A percentile compares a stretch with the other conserved stretches of the same genome.
phyloP scores from a whole-genome alignment of 2,329 filamentous ascomycete species.

The Aspergillus ochraceoroseus region DNA sequence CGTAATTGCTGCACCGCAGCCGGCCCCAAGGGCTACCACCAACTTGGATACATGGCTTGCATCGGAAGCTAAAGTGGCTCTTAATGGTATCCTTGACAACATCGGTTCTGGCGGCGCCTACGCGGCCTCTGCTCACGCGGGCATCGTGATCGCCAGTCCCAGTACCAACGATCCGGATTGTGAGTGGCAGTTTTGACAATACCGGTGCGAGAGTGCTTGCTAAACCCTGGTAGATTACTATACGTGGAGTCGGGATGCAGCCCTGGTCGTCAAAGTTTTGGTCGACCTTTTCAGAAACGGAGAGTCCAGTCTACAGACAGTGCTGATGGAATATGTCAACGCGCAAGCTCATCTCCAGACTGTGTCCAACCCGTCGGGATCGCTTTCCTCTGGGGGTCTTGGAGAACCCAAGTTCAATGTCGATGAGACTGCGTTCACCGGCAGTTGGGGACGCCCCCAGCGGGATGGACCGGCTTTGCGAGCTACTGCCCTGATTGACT shows the following conservation, averaged over 20 bases:
- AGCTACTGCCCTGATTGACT: slow-evolving; percentile 66
- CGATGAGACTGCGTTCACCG: slow-evolving; percentile 55
- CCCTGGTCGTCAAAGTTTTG: slow-evolving; percentile 63
- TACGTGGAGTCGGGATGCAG: slow-evolving; percentile 73
- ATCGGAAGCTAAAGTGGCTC: slow-evolving; percentile 46
- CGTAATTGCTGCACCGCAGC: background rate
- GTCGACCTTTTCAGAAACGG: slow-evolving; percentile 63
- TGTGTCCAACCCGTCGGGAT: slow-evolving; percentile 65
- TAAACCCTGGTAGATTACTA: slow-evolving; percentile 57
- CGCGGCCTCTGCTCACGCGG: slow-evolving; percentile 46
- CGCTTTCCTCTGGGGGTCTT: slow-evolving; percentile 48
- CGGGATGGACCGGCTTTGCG: slow-evolving; percentile 73
- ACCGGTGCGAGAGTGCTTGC: too few species aligned
- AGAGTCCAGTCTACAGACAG: slow-evolving; percentile 53
- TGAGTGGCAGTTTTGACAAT: background rate
- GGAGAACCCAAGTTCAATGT: slow-evolving; percentile 71
- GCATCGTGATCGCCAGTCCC: slow-evolving; percentile 54
- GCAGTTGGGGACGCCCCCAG: slow-evolving; percentile 71
- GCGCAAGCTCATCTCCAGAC: slow-evolving; percentile 63
- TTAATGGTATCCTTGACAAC: slow-evolving; percentile 52
- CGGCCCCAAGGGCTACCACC: background rate
- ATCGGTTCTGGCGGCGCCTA: slow-evolving; percentile 50
- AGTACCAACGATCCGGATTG: slow-evolving; percentile 35
- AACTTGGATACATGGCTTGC: slow-evolving; percentile 27
- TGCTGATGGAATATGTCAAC: slow-evolving; percentile 64